phyloP scores from a whole-genome alignment of 2,329 filamentous ascomycete species.

The Ophiostoma quercus region DNA sequence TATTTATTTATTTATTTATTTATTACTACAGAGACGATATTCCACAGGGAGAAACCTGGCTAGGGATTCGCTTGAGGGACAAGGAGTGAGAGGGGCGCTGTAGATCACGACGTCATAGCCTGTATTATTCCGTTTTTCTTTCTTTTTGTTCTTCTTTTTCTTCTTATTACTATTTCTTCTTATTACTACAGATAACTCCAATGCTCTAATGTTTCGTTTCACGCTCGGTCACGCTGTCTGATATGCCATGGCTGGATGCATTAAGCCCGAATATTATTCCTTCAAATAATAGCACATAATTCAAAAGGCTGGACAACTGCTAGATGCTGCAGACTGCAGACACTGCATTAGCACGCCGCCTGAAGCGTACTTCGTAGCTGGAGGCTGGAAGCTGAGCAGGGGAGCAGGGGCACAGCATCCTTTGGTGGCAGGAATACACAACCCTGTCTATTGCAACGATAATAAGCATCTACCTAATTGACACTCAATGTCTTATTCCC shows the following conservation, averaged over 20 bases:
- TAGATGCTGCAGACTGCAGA: not conserved
- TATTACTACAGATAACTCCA: too few relatives aligned
- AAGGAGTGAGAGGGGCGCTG: conserved; percentile 12
- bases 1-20: not conserved
- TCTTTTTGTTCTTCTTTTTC: not conserved
- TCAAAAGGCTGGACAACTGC: not conserved
- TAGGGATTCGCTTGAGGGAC: conserved; percentile 14
- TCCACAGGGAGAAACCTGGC: conserved; percentile 1
- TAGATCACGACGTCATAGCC: conserved; percentile 1
- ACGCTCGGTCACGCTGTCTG: too few relatives aligned
- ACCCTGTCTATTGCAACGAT: not conserved
- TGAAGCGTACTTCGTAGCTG: not conserved
- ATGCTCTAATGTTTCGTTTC: too few relatives aligned
- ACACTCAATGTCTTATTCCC: not conserved
- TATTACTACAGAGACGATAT: not conserved
- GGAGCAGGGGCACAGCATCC: not conserved
- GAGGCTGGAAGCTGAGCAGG: not conserved
- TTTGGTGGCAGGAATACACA: not conserved
- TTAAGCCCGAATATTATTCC: not conserved
- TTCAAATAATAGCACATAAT: not conserved
- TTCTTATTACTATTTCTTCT: not conserved
- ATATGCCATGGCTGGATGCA: not conserved
- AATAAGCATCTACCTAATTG: not conserved
- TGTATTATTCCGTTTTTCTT: not conserved
- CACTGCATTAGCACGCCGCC: not conserved